Base-by-base conservation (phyloP, 2,329 filamentous ascomycete genomes). In the Exophiala sp. region DNA sequence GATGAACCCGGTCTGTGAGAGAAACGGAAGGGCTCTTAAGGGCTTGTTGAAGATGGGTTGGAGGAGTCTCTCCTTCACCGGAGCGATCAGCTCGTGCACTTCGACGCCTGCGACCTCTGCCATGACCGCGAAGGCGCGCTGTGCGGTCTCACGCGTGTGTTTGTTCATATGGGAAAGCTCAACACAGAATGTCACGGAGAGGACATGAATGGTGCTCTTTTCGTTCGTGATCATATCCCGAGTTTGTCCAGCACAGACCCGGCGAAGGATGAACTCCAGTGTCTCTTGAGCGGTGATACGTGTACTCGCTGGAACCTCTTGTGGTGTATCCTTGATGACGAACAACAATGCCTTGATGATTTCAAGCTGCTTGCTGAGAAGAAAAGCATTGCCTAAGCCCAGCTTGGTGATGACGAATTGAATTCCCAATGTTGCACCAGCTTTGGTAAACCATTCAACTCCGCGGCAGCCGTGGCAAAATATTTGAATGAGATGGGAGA, bases 371-470 rank as follows among this genome's bases (percentile, higher is more conserved):
- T 88, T 86, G 10, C 83, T 79, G 16, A 81, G 76, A 27, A 98
- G 75, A 88, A 93, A 99, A 1, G 73, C 66, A 62, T 94, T 86
- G 35, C 88, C 88, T 40, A 98, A 76, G 46, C 91, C 83, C 48
- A 97, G 74, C 59, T 91, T 85, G 1, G 87, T 91, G 24, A 91
- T 83, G 50, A 98, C 73, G 49, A 94, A 83, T 62, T 87, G 85
- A 62, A 99, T 96, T 48, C 94, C 94, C 16, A 91, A 72, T 46
- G 86, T 90, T 32, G 93, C 93, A 42, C 91, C 93, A 30, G 89
- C 86, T 69, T 99, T 98, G 45, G 90, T 90, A 64, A 95, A 98
- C 93, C 94, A 99, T 62, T 98, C 93, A 66, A 98, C 91, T 62
- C 93, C 89, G 62, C 96, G 90, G 66, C 93, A 98, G 58, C 88